A percentile compares a stretch with the other conserved stretches of the same genome.
Conservation (phyloP, 371 early-diverging fungal genomes). For the Mortierella sp. region DNA sequence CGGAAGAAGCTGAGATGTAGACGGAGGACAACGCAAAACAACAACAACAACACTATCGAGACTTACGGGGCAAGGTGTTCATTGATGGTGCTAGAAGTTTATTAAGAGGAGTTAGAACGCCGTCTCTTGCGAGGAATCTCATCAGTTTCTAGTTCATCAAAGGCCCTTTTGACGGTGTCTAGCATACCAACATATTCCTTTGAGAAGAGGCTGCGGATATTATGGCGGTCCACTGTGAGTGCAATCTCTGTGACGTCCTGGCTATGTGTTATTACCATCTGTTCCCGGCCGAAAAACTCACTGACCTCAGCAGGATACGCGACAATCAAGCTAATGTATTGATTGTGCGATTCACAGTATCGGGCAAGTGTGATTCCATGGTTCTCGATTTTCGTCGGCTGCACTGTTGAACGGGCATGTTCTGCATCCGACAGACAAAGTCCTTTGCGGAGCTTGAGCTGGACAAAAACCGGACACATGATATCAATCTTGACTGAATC, state of each 20-base stretch:
- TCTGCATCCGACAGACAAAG: not conserved
- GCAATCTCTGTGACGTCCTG: constrained; percentile 18
- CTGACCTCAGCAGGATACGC: constrained; percentile 11
- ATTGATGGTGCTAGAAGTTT: too few species aligned
- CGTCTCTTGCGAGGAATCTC: too few species aligned
- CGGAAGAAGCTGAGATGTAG: too few species aligned
- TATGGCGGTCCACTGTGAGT: constrained; percentile 18
- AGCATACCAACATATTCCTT: constrained; percentile 8
- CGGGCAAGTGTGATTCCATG: constrained; percentile 12
- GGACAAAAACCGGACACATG: constrained; percentile 19
- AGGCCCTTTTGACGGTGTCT: constrained; percentile 1
- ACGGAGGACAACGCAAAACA: too few species aligned
- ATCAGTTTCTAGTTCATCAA: constrained; percentile 1
- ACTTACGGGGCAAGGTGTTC: too few species aligned
- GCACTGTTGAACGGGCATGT: constrained; percentile 6
- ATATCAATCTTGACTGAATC: not conserved
- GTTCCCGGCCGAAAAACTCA: not conserved
- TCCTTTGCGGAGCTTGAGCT: constrained; percentile 8
- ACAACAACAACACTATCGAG: too few species aligned
- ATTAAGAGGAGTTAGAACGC: too few species aligned
- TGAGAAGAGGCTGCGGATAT: constrained; percentile 16
- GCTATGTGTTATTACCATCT: not conserved
- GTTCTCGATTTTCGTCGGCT: constrained; percentile 10
- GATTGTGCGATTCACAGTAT: constrained; percentile 9
- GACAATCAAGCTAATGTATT: constrained; percentile 20